Conservation (phyloP, 306 rosid genomes). For the Prunus fruticosa region DNA sequence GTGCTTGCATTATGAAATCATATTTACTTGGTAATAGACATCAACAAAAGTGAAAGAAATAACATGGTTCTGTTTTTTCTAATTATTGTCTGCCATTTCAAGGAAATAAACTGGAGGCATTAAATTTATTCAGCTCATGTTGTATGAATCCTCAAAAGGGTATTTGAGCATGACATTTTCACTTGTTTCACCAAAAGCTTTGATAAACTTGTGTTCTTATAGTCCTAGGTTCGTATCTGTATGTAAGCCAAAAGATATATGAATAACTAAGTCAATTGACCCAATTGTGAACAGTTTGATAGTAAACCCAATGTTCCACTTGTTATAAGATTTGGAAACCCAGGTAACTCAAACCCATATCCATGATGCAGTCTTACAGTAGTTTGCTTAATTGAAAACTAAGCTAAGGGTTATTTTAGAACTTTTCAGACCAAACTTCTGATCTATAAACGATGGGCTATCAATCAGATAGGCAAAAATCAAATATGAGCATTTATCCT, state of each 20-base stretch:
- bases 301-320: neutral
- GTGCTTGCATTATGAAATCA: neutral
- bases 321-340: neutral
- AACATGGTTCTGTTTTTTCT: neutral
- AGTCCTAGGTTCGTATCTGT: neutral
- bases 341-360: neutral
- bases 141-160: neutral
- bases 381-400: neutral
- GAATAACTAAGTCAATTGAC: neutral
- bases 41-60: neutral
- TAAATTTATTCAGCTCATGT: neutral
- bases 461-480: neutral
- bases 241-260: too few relatives aligned
- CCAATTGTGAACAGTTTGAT: neutral
- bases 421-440: neutral
- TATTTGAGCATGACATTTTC: neutral
- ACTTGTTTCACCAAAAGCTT: neutral
- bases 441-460: too few relatives aligned
- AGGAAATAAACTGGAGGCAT: neutral
- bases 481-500: neutral
- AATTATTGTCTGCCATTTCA: neutral
- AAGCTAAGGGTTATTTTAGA: neutral
- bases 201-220: neutral
- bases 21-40: neutral
- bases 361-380: neutral